Base-by-base conservation (phyloP, 2,329 filamentous ascomycete species). In the Cordyceps fumosorosea region DNA sequence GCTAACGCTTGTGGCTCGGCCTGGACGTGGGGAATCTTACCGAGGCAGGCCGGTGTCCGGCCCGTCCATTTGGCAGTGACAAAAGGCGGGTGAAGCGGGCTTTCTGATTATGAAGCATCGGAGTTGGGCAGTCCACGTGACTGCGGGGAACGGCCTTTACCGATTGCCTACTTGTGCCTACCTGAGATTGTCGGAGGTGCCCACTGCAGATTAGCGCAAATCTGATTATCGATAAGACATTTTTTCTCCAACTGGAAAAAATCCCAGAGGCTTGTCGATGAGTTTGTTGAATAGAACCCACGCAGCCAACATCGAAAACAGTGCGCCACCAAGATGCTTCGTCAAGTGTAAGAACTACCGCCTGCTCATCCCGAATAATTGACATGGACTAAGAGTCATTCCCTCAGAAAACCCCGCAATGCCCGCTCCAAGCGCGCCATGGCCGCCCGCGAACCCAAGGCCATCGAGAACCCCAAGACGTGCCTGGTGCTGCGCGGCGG, bases 381-480 rank as follows among this genome's bases (percentile, higher is more conserved):
- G 18, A 12, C 45, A 18, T 20, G 22, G 40, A 42, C n/a, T 32
- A 22, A n/a, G 14, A 22, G 29, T 29, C 1, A 29, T 29, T 7
- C 20, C 7, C 20, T 16, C 52, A 85, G 82, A 73, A 85, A 85
- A 76, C 83, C 84, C 67, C 80, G 81, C 66, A 86, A 84, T 77
- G 92, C 93, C 69, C 92, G 95, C 81, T 95, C 92, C 63, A 96
- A 96, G 83, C 89, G 95, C 69, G 93, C 91, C 66, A 87, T 98
- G 73, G 95, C 96, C 75, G 93, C 96, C 78, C 90, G 90, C 71
- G 93, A 91, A 71, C 91, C 95, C 63, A 96, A 97, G 76, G 80
- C 86, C 68, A 79, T 89, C 76, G 95, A 99, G 79, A 95, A 96
- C 76, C 86, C 92, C 65, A 97, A 96, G 78, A 90, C 84, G 37